These are phyloP conservation scores for Yarrowia divulgata DNA, from an alignment of 805 yeast species.

Conservation along the genomic window DNA sequence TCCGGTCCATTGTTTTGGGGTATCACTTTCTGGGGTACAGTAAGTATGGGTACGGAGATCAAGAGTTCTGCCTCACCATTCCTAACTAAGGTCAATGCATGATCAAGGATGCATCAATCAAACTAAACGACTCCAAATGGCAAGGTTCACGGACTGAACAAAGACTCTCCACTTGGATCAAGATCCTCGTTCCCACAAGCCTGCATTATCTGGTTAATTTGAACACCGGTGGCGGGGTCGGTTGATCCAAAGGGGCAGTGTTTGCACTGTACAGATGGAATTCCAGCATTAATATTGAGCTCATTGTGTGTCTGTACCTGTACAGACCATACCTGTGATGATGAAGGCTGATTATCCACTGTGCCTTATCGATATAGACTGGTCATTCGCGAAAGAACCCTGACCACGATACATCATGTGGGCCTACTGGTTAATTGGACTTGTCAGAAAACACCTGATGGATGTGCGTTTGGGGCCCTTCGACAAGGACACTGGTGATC, in stretches of 20 bases:
- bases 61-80: slow-evolving; percentile 9
- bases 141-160: background rate
- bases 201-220: slow-evolving; percentile 6
- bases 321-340: too few species aligned
- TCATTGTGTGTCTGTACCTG: background rate
- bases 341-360: too few species aligned
- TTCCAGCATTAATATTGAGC: background rate
- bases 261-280: background rate
- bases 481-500: background rate
- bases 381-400: background rate
- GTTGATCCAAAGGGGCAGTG: background rate
- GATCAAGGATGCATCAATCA: background rate
- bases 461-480: slow-evolving; percentile 1
- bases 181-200: background rate
- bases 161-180: background rate
- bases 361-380: background rate
- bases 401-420: background rate
- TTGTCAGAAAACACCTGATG: slow-evolving; percentile 7
- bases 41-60: background rate
- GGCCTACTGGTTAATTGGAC: background rate
- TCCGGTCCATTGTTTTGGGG: background rate
- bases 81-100: background rate
- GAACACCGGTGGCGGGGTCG: background rate
- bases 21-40: slow-evolving; percentile 3
- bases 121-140: background rate